These are phyloP conservation scores for Ustilago cynodontis DNA, from an alignment of 1,284 basidiomycete species.

Conservation along the genomic window DNA sequence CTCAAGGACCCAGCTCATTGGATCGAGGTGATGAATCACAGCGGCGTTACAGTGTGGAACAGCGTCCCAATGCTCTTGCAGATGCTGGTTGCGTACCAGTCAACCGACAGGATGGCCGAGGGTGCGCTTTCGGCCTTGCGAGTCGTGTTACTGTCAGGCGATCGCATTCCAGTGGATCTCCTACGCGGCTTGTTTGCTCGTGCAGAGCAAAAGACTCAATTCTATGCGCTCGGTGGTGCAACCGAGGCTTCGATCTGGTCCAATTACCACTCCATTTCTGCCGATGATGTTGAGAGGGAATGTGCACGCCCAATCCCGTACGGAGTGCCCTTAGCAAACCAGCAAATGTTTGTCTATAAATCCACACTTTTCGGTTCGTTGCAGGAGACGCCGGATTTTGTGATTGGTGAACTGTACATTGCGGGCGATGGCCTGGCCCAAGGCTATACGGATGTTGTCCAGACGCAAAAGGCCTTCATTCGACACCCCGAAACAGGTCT, in stretches of 20 bases:
- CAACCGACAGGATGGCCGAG: background rate
- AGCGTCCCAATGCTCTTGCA: background rate
- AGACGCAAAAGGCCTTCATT: constrained; percentile 18
- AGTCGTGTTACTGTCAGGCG: background rate
- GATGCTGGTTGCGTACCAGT: background rate
- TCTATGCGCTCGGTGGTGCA: background rate
- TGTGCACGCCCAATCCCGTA: background rate
- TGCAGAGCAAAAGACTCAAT: background rate
- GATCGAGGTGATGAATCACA: background rate
- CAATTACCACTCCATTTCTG: background rate
- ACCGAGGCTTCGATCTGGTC: background rate
- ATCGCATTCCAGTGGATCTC: background rate
- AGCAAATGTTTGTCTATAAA: constrained; percentile 47
- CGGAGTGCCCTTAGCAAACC: constrained; percentile 50
- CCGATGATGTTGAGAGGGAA: background rate
- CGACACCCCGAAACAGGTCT: background rate
- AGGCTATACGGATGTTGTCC: constrained; percentile 25
- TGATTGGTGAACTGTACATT: constrained; percentile 55
- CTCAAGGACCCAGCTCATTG: background rate
- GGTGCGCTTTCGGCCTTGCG: background rate
- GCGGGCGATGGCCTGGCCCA: constrained; percentile 26
- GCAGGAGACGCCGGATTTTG: constrained; percentile 31
- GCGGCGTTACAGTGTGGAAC: background rate
- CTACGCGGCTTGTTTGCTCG: background rate
- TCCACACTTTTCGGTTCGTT: constrained; percentile 12